Evolutionary conservation across 306 rosid species (phyloP).

Genomic region (Quercus engelmannii): DNA sequence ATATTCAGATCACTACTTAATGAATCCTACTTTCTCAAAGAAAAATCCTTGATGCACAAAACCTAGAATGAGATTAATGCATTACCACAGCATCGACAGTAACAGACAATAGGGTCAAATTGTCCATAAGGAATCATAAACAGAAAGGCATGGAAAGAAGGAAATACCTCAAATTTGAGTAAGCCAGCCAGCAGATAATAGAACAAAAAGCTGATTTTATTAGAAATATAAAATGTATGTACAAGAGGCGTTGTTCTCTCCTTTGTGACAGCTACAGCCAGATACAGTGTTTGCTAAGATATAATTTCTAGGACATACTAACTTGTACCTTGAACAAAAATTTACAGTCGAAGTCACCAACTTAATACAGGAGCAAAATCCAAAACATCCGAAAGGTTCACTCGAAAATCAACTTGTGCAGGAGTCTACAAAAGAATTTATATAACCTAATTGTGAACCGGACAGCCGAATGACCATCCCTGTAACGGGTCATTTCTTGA

Average conservation of each 20-base stretch:
- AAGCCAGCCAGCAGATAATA: conserved; percentile 8
- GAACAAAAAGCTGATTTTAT: conserved; percentile 70
- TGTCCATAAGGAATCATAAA: conserved; percentile 33
- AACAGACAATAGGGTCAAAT: conserved; percentile 23
- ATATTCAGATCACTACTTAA: neutral
- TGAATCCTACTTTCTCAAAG: neutral
- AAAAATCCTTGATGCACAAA: conserved; percentile 4
- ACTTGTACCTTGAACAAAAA: conserved; percentile 81
- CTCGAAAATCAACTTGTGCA: conserved; percentile 80
- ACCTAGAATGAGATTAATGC: conserved; percentile 25
- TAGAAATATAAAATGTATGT: conserved; percentile 86
- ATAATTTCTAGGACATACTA: conserved; percentile 78
- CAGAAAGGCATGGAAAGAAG: conserved; percentile 12
- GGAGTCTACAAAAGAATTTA: conserved; percentile 91
- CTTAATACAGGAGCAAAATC: conserved; percentile 70
- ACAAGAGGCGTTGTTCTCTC: conserved; percentile 82
- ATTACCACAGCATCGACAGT: conserved; percentile 17
- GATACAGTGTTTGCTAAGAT: conserved; percentile 74
- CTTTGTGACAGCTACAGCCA: conserved; percentile 76
- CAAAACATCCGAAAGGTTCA: conserved; percentile 75
- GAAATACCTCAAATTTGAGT: conserved; percentile 3
- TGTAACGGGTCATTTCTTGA: conserved; percentile 75
- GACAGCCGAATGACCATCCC: conserved; percentile 61
- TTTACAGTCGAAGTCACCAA: conserved; percentile 81
- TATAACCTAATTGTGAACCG: conserved; percentile 76